Conservation (phyloP, 176 grass and related monocot genomes). For the Hsuehochloa calcarea region DNA sequence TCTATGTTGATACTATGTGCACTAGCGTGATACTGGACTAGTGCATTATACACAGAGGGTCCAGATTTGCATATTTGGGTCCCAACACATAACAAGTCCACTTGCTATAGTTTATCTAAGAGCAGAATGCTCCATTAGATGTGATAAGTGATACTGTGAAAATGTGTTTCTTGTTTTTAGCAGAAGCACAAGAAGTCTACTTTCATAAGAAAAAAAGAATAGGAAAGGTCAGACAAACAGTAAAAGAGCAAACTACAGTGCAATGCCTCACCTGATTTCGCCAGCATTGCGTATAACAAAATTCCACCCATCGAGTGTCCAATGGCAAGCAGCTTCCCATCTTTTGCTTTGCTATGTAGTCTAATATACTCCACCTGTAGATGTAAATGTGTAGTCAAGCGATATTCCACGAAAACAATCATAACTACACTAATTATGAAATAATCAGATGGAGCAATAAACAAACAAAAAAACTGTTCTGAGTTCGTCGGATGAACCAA, state of each 20-base stretch:
- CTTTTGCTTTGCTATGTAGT: constrained; percentile 50
- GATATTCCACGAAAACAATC: neutral
- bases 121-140: neutral
- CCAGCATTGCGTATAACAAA: constrained; percentile 76
- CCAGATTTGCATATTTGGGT: no score
- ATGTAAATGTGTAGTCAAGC: neutral
- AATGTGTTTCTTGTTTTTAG: neutral
- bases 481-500: neutral
- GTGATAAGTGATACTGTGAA: neutral
- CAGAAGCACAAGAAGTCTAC: neutral
- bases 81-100: neutral
- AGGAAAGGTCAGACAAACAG: neutral
- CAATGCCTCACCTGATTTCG: constrained; percentile 55
- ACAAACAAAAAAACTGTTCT: neutral
- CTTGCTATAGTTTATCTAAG: neutral
- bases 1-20: no score
- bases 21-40: no score
- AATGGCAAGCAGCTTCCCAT: constrained; percentile 83
- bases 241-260: neutral
- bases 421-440: neutral
- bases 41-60: no score
- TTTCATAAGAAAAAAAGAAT: neutral
- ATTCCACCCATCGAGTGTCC: constrained; percentile 81
- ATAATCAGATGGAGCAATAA: neutral
- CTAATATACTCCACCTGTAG: constrained; percentile 74